Conservation (phyloP, 2,329 filamentous ascomycete genomes). For the Nemania sp. region DNA sequence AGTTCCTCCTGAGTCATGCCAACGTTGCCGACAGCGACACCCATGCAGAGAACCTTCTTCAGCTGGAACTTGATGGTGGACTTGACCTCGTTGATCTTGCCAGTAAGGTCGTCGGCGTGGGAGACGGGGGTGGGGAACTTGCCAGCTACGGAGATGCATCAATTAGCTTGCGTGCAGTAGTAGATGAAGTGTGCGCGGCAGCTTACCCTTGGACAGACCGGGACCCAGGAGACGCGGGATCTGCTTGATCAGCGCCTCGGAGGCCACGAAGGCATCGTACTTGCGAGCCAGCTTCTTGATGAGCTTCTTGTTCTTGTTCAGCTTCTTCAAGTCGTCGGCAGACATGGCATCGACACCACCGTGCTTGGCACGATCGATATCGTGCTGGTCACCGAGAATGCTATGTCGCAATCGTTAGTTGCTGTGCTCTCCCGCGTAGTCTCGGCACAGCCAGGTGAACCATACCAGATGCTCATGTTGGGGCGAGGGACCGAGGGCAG, state of each 20-base stretch:
- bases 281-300: conserved; percentile 99
- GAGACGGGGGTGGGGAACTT: conserved; percentile 99
- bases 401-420: conserved; percentile 8
- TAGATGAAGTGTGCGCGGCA: not conserved
- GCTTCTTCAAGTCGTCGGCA: conserved; percentile 98
- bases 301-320: conserved; percentile 99
- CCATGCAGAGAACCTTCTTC: conserved; percentile 99
- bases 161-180: conserved; percentile 28
- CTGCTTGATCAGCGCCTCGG: conserved; percentile 98
- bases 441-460: not conserved
- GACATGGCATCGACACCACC: conserved; percentile 98
- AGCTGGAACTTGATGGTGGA: conserved; percentile 99
- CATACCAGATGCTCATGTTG: conserved; percentile 44
- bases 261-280: conserved; percentile 99
- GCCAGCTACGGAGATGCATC: conserved; percentile 67
- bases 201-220: conserved; percentile 91
- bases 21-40: conserved; percentile 98
- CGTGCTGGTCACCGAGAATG: conserved; percentile 79
- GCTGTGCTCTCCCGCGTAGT: not conserved
- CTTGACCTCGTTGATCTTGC: conserved; percentile 99
- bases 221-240: conserved; percentile 99
- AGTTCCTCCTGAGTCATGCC: conserved; percentile 96
- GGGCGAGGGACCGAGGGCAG: conserved; percentile 91
- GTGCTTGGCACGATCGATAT: conserved; percentile 99
- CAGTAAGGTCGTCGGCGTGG: conserved; percentile 89